A percentile compares a stretch with the other conserved stretches of the same genome.
Evolutionary conservation across 108 stramenopile genomes (phyloP).

Genomic region (Discostella stelligeroides): DNA sequence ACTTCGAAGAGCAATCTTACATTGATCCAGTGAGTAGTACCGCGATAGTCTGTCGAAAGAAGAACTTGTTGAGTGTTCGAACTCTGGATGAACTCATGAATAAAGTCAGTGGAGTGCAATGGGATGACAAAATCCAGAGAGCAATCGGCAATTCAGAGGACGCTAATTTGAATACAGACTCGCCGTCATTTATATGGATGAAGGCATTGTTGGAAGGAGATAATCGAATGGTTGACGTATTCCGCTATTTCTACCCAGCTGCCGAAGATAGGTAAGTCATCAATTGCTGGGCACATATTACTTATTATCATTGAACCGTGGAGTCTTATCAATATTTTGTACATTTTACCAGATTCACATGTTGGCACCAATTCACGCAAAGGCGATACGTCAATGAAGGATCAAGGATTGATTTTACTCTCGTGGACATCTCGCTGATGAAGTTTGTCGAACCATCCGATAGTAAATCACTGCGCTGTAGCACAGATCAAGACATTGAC

Average conservation of each 20-base stretch:
- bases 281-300: no score
- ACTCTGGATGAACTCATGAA: constrained; percentile 75
- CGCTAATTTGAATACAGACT: constrained; percentile 51
- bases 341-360: constrained; percentile 66
- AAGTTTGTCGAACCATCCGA: constrained; percentile 39
- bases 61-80: constrained; percentile 54
- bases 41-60: constrained; percentile 46
- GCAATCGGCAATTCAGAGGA: constrained; percentile 59
- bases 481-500: constrained; percentile 39
- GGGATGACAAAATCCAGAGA: constrained; percentile 57
- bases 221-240: constrained; percentile 88
- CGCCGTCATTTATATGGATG: constrained; percentile 73
- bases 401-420: constrained; percentile 85
- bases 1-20: constrained; percentile 53
- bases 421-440: constrained; percentile 71
- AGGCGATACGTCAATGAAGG: constrained; percentile 86
- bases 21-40: constrained; percentile 25
- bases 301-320: no score
- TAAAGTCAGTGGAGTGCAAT: constrained; percentile 69
- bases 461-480: constrained; percentile 61
- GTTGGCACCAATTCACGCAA: constrained; percentile 90
- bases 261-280: constrained; percentile 60
- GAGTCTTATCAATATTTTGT: no score
- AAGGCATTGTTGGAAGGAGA: constrained; percentile 66
- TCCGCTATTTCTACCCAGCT: constrained; percentile 80